These are phyloP conservation scores for Teratosphaeria destructans DNA, from an alignment of 2,329 filamentous ascomycete genomes.

Conservation along the genomic window DNA sequence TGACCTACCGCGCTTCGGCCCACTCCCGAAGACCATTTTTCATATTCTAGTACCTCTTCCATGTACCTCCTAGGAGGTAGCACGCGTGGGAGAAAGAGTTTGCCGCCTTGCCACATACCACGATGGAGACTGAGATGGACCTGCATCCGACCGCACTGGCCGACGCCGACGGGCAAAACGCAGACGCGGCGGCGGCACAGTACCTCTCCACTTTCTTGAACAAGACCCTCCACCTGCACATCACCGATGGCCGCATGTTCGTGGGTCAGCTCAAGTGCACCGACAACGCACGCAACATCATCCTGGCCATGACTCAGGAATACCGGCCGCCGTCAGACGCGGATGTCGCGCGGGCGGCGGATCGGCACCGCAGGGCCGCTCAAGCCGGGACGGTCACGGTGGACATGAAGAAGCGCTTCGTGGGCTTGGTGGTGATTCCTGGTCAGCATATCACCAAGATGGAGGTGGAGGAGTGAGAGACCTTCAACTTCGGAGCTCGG, in stretches of 20 bases:
- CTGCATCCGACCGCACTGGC: background rate
- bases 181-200: background rate
- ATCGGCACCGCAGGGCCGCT: slow-evolving; percentile 21
- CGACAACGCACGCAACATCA: slow-evolving; percentile 74
- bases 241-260: slow-evolving; percentile 78
- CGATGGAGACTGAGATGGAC: background rate
- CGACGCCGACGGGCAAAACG: background rate
- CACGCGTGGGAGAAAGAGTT: background rate
- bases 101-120: background rate
- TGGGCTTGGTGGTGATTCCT: slow-evolving; percentile 83
- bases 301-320: slow-evolving; percentile 77
- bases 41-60: too few species aligned
- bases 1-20: too few species aligned
- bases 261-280: slow-evolving; percentile 89
- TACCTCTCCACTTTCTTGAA: slow-evolving; percentile 26
- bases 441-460: slow-evolving; percentile 78
- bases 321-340: slow-evolving; percentile 60
- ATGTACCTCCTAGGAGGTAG: background rate
- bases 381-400: slow-evolving; percentile 40
- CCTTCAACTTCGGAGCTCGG: background rate
- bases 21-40: too few species aligned
- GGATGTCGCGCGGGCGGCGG: slow-evolving; percentile 30
- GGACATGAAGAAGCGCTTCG: slow-evolving; percentile 73
- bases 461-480: slow-evolving; percentile 60
- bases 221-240: slow-evolving; percentile 68